A percentile compares a stretch with the other conserved stretches of the same genome.
Evolutionary conservation across 2,329 filamentous ascomycete species (phyloP).

Genomic region (Lecanicillium sp.): DNA sequence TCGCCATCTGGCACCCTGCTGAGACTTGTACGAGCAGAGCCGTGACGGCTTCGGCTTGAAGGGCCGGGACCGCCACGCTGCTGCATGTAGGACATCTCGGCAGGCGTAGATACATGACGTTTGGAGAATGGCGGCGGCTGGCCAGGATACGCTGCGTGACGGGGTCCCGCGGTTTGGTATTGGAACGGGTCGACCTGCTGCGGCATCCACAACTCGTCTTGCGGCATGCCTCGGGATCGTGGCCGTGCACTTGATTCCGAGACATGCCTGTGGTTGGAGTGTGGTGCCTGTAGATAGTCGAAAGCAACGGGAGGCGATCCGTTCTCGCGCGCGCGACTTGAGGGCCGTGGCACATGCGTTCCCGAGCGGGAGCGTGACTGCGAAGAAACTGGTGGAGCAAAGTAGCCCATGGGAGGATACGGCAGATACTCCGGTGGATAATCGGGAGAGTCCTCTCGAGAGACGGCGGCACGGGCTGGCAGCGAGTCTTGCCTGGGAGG

Average conservation of each 20-base stretch:
- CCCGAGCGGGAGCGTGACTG: conserved; percentile 34
- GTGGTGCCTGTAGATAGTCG: conserved; percentile 30
- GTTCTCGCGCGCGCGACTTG: conserved; percentile 24
- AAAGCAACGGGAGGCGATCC: conserved; percentile 37
- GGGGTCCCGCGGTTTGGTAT: conserved; percentile 41
- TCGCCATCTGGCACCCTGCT: conserved; percentile 25
- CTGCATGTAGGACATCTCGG: conserved; percentile 18
- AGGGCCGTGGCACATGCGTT: conserved; percentile 28
- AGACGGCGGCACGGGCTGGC: conserved; percentile 24
- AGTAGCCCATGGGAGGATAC: conserved; percentile 44
- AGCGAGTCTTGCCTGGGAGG: conserved; percentile 25
- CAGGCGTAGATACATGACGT: conserved; percentile 28
- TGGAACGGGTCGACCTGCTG: conserved; percentile 39
- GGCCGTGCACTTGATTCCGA: conserved; percentile 33
- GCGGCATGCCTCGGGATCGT: conserved; percentile 23
- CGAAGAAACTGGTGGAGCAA: conserved; percentile 36
- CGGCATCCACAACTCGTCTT: conserved; percentile 23
- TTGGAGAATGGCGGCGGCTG: conserved; percentile 24
- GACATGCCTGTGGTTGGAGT: conserved; percentile 29
- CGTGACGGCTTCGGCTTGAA: conserved; percentile 24
- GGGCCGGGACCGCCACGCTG: conserved; percentile 18
- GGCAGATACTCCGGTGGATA: conserved; percentile 5
- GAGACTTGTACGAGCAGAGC: conserved; percentile 20
- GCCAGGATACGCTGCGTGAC: conserved; percentile 23
- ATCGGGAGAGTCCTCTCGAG: conserved; percentile 19